Evolutionary conservation across 2,329 filamentous ascomycete species (phyloP), one percentile per base, ranked within the genome.

Genomic region (Cadophora luteo-olivacea): DNA sequence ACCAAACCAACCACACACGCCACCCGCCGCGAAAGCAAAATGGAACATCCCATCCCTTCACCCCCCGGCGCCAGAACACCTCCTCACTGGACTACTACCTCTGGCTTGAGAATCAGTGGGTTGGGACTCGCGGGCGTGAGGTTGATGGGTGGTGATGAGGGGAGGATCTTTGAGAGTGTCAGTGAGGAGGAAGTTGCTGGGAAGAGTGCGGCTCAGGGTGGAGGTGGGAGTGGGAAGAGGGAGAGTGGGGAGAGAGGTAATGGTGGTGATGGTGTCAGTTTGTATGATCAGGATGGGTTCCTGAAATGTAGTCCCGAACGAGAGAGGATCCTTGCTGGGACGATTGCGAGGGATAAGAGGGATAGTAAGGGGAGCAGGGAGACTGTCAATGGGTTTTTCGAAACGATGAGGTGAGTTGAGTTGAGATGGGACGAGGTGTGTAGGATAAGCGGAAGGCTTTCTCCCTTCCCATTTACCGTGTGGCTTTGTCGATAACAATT

Each of bases 201-300:
- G 60, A 36, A 57, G 14, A 19, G 41, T 29, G 29, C 29, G 29
- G 29, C 5, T 3, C 29, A 29, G 29, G 36, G 36, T 38, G 58
- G 24, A 6, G 19, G 32, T 24, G 19, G 29, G 29, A 29, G 38
- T 36, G 33, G 14, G 9, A 41, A 52, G 12, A 41, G 32, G 58
- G 54, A 12, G 24, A 16, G 16, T 48, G 41, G 41, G 19, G 57
- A 58, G n/a, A 62, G 68, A 38, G 8, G 36, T 38, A 14, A 66
- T 67, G 1, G 61, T 65, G 4, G 74, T 29, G 36, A 38, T 38
- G 12, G 74, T 61, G 36, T 72, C 3, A 73, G 69, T 2, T 25
- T 73, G 11, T 76, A 76, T 68, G 74, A 76, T 68, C 63, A 74
- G 38, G 69, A 72, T 22, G 74, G 74, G 0, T 75, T 76, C 54